Conservation (phyloP, 345 rosid species). For the Acer campestre region DNA sequence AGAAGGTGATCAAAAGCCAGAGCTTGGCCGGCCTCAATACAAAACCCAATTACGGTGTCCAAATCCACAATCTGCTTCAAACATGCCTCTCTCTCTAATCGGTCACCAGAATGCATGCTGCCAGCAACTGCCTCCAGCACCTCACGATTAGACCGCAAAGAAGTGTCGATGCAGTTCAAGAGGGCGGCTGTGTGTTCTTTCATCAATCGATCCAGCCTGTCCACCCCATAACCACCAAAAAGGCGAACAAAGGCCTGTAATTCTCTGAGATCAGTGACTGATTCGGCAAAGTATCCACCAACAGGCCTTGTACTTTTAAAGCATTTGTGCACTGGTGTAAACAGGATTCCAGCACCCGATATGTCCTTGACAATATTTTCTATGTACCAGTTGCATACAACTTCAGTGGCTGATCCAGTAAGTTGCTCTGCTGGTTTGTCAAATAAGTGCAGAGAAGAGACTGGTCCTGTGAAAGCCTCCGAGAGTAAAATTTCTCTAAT, state of each 20-base stretch:
- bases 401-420: constrained; percentile 84
- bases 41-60: constrained; percentile 92
- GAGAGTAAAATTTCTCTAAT: constrained; percentile 81
- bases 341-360: constrained; percentile 94
- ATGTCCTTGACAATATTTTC: constrained; percentile 95
- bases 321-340: constrained; percentile 86
- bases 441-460: constrained; percentile 72
- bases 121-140: constrained; percentile 83
- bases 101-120: constrained; percentile 95
- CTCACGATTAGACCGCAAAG: constrained; percentile 87
- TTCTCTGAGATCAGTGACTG: constrained; percentile 87
- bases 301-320: constrained; percentile 98
- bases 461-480: constrained; percentile 92
- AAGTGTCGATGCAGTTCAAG: constrained; percentile 91
- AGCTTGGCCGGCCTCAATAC: constrained; percentile 97
- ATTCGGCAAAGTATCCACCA: constrained; percentile 99
- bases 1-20: constrained; percentile 90
- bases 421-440: constrained; percentile 76
- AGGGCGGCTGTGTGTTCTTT: constrained; percentile 94
- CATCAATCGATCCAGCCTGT: constrained; percentile 89
- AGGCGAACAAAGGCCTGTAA: constrained; percentile 82
- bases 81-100: constrained; percentile 77
- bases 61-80: constrained; percentile 87
- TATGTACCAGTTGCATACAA: constrained; percentile 97
- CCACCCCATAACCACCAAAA: constrained; percentile 96